Evolutionary conservation across 305 asterid species (phyloP).

Genomic region (Plantago coronopus): DNA sequence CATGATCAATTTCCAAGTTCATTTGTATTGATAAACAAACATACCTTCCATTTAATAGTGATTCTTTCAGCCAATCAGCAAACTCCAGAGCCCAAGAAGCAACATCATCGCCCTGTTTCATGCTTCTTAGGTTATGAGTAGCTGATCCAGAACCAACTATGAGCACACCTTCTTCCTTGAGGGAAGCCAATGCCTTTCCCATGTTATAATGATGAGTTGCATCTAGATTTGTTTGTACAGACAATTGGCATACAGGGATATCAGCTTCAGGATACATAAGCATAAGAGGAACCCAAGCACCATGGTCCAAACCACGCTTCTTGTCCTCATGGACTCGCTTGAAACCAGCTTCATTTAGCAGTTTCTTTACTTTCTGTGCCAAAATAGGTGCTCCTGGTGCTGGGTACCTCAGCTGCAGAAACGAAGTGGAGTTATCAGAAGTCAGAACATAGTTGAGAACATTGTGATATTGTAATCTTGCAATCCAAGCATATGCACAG

Average conservation of each 20-base stretch:
- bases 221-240: slow-evolving; percentile 57
- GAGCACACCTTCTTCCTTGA: slow-evolving; percentile 74
- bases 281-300: slow-evolving; percentile 91
- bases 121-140: slow-evolving; percentile 53
- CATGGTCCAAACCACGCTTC: slow-evolving; percentile 79
- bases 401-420: slow-evolving; percentile 63
- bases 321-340: slow-evolving; percentile 47
- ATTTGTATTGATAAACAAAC: not conserved
- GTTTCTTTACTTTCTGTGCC: slow-evolving; percentile 56
- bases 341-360: slow-evolving; percentile 55
- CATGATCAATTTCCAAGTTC: not conserved
- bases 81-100: slow-evolving; percentile 72
- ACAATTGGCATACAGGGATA: slow-evolving; percentile 84
- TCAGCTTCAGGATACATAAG: slow-evolving; percentile 87
- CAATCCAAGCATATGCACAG: not conserved
- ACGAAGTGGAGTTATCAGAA: slow-evolving; percentile 3
- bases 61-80: slow-evolving; percentile 61
- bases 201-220: slow-evolving; percentile 69
- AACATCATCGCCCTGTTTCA: slow-evolving; percentile 27
- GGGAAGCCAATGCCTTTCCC: slow-evolving; percentile 71
- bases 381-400: slow-evolving; percentile 80
- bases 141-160: slow-evolving; percentile 81
- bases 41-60: slow-evolving; percentile 72
- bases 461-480: not conserved
- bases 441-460: not conserved